Percentiles rank a stretch among this genome's conserved stretches.
These are phyloP conservation scores for Vicia sativa DNA, from an alignment of 306 rosid genomes.

Conservation along the genomic window DNA sequence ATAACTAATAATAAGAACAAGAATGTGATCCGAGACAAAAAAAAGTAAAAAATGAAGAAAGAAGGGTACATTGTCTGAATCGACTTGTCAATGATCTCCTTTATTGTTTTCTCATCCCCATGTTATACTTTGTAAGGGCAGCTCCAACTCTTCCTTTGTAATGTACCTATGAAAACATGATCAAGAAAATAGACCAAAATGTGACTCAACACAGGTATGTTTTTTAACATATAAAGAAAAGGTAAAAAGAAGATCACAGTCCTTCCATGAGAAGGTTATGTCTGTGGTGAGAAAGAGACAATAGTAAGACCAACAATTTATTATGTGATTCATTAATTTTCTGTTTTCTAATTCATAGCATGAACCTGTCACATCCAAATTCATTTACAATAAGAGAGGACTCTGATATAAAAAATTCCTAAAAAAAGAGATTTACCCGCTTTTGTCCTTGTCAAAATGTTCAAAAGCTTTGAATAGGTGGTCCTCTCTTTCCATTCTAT, in stretches of 20 bases:
- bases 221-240: constrained; percentile 12
- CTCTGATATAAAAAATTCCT: not conserved
- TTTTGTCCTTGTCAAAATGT: constrained; percentile 80
- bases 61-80: constrained; percentile 69
- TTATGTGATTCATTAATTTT: constrained; percentile 11
- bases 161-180: constrained; percentile 61
- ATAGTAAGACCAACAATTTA: not conserved
- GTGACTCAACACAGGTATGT: constrained; percentile 17
- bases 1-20: constrained; percentile 26
- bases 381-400: constrained; percentile 7
- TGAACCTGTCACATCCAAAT: not conserved
- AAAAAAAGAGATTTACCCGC: constrained; percentile 63
- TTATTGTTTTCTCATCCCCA: constrained; percentile 91
- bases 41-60: constrained; percentile 25
- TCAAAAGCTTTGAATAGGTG: constrained; percentile 85
- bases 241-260: constrained; percentile 4
- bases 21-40: not conserved
- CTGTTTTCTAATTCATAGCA: constrained; percentile 3
- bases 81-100: constrained; percentile 93
- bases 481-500: constrained; percentile 87
- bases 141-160: constrained; percentile 86
- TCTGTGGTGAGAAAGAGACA: not conserved
- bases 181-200: constrained; percentile 24
- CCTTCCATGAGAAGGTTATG: constrained; percentile 6
- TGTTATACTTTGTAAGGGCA: constrained; percentile 84